Base-by-base conservation (phyloP, 1,284 basidiomycete genomes). In the Filobasidium uniguttulatum region DNA sequence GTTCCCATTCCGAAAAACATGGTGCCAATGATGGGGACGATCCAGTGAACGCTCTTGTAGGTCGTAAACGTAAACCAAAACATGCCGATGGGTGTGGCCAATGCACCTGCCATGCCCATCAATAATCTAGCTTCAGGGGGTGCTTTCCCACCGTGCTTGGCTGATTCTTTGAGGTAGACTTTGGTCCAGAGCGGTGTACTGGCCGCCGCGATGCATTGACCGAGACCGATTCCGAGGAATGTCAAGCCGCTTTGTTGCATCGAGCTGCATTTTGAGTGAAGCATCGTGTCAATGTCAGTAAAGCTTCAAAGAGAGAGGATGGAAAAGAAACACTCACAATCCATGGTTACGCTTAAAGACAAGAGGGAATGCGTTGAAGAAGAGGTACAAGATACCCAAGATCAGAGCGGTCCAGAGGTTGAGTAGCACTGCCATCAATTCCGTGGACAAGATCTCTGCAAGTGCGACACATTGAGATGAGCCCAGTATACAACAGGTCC, bases 61-160 rank as follows among this genome's bases (percentile, higher is more conserved):
- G 78, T 79, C 1, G 83, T 83, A 56, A 83, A 82, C 0, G 82
- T 82, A 44, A 86, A 73, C 69, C 80, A 79, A 63, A 79, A 82
- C 1, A 86, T 71, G 71, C 79, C 73, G 23, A 84, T 49, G 0
- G 85, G 81, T 12, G 78, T 76, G 19, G 85, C 70, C 19, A 85
- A 61, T 0, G 73, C 83, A 14, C 84, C 85, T 6, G 75, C 69
- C 67, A 82, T 75, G 6, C 80, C 83, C 66, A 80, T 76, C 34
- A 80, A 60, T 1, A 88, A 73, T 3, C 78, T 75, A 5, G 74
- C 68, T 66, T 89, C 85, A 0, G 83, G 83, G 0, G 82, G 81
- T 0, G 78, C 72, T 3, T 70, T 58, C 0, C 79, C 81, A 10
- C 71, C 66, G 53, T 71, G 49, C 25, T 65, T 64, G 4, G 57